Evolutionary conservation across 257 asterid species (phyloP).

Genomic region (Nicotiana undulata): DNA sequence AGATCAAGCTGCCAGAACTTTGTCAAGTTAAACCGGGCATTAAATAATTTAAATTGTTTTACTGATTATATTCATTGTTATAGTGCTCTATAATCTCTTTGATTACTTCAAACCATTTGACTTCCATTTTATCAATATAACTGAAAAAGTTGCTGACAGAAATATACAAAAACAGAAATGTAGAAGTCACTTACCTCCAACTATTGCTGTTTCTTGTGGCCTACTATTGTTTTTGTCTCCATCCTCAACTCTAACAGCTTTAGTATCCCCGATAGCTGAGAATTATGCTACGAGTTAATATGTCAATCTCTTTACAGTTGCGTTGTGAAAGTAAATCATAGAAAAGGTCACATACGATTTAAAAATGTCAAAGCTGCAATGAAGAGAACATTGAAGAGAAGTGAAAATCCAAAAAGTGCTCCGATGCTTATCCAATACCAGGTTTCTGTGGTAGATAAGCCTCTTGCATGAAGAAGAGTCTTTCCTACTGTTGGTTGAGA

Average conservation of each 20-base stretch:
- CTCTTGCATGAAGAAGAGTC: slow-evolving; percentile 66
- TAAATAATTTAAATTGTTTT: background rate
- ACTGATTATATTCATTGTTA: background rate
- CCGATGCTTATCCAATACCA: slow-evolving; percentile 70
- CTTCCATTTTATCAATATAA: background rate
- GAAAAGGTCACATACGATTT: slow-evolving; percentile 45
- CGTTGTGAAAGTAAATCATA: background rate
- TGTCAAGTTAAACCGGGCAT: too few species aligned
- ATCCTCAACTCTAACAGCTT: slow-evolving; percentile 38
- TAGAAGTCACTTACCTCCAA: slow-evolving; percentile 34
- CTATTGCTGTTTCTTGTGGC: slow-evolving; percentile 9
- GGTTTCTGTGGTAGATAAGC: slow-evolving; percentile 47
- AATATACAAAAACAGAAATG: slow-evolving; percentile 7
- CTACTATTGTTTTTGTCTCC: slow-evolving; percentile 21
- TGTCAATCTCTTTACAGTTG: background rate
- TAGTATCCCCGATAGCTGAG: slow-evolving; percentile 70
- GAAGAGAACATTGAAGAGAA: slow-evolving; percentile 65
- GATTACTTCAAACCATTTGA: background rate
- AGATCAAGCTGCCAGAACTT: too few species aligned
- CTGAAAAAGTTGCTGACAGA: background rate
- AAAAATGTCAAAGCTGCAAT: slow-evolving; percentile 62
- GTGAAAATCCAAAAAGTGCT: slow-evolving; percentile 61
- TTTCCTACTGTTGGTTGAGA: slow-evolving; percentile 67
- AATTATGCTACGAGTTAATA: background rate
- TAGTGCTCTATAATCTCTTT: background rate